Percentiles rank a stretch among this genome's conserved stretches.
phyloP scores from a whole-genome alignment of 2,329 filamentous ascomycete species.

The Cadophora sp. region DNA sequence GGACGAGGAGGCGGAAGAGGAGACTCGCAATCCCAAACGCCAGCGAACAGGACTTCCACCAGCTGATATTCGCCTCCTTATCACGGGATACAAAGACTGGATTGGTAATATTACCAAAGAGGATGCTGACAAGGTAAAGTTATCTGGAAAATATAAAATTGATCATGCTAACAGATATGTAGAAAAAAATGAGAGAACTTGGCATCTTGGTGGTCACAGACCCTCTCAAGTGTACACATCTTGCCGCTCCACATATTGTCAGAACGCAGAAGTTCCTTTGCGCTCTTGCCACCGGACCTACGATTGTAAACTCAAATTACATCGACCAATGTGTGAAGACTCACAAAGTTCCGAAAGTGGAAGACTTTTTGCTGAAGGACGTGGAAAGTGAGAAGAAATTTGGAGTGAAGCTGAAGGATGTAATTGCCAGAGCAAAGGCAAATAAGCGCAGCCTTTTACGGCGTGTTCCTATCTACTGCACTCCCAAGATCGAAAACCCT shows the following conservation, averaged over 20 bases:
- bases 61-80: conserved; percentile 75
- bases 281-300: conserved; percentile 81
- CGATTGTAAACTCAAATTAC: conserved; percentile 78
- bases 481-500: conserved; percentile 79
- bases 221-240: conserved; percentile 77
- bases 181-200: conserved; percentile 82
- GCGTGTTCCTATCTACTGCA: conserved; percentile 83
- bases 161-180: conserved; percentile 34
- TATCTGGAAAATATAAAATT: neutral
- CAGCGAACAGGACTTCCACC: conserved; percentile 68
- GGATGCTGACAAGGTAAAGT: conserved; percentile 77
- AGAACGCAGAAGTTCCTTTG: conserved; percentile 94
- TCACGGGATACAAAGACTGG: conserved; percentile 89
- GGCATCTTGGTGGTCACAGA: conserved; percentile 84
- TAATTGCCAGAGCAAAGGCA: conserved; percentile 72
- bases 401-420: conserved; percentile 71
- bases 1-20: conserved; percentile 49
- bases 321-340: conserved; percentile 78
- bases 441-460: conserved; percentile 80
- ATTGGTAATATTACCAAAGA: conserved; percentile 75
- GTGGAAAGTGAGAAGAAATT: conserved; percentile 74
- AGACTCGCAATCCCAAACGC: conserved; percentile 55
- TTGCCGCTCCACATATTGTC: conserved; percentile 85
- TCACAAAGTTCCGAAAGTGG: conserved; percentile 67
- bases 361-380: conserved; percentile 75